phyloP scores from a whole-genome alignment of 257 asterid genomes.

The Capsicum pubescens region DNA sequence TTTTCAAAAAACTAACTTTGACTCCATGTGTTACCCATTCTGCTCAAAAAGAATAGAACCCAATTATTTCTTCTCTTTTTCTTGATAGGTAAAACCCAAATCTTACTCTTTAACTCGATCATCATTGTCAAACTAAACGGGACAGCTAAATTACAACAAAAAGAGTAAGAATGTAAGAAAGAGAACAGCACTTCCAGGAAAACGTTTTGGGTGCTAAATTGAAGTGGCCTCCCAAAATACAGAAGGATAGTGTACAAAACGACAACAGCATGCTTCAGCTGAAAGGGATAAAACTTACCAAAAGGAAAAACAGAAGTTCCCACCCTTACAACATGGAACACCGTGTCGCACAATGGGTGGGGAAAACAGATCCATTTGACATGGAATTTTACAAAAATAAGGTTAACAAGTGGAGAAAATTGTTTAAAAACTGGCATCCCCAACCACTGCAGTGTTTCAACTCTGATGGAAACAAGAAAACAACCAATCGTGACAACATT shows the following conservation, averaged over 20 bases:
- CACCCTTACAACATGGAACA: not conserved
- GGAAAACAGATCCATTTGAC: not conserved
- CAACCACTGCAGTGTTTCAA: constrained; percentile 18
- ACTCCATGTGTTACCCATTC: not conserved
- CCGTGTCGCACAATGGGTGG: not conserved
- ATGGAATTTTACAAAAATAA: not conserved
- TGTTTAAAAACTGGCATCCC: not conserved
- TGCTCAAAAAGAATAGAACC: not conserved
- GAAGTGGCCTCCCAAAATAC: not conserved
- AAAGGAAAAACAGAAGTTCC: not conserved
- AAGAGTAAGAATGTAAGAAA: not conserved
- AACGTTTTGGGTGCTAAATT: constrained; percentile 7
- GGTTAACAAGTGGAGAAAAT: not conserved
- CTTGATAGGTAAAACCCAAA: not conserved
- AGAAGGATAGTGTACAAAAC: not conserved
- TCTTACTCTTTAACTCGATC: not conserved
- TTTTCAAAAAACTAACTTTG: not conserved
- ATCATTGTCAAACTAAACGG: not conserved
- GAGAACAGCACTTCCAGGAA: constrained; percentile 10
- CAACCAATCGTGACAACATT: not conserved
- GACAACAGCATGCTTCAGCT: constrained; percentile 10
- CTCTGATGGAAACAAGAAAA: not conserved
- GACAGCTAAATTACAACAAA: not conserved
- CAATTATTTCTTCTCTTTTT: not conserved
- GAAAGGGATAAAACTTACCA: not conserved